Conservation (phyloP, 768 basidiomycete species). For the Royoungia palumana region DNA sequence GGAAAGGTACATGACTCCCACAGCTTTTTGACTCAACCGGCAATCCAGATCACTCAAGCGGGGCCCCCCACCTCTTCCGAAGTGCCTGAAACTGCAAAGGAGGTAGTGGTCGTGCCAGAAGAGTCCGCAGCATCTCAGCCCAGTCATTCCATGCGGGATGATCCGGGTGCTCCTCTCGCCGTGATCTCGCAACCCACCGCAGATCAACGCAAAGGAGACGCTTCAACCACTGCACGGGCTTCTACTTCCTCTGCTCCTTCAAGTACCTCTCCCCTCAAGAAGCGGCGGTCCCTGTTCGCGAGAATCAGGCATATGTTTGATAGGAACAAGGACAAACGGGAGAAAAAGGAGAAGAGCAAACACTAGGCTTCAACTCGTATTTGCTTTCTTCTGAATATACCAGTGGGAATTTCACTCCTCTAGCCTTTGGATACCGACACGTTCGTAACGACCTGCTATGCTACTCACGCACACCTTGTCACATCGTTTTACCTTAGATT, state of each 20-base stretch:
- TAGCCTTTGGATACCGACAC: constrained; percentile 5
- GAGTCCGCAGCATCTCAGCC: constrained; percentile 1
- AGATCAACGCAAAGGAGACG: background rate
- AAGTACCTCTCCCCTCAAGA: constrained; percentile 42
- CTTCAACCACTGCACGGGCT: background rate
- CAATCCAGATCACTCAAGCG: constrained; percentile 4
- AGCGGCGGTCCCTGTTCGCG: constrained; percentile 50
- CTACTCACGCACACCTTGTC: constrained; percentile 7
- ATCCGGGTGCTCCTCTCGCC: background rate
- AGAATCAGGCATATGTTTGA: constrained; percentile 53
- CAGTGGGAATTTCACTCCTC: background rate
- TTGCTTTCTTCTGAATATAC: background rate
- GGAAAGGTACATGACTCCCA: constrained; percentile 6
- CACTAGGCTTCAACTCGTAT: constrained; percentile 3
- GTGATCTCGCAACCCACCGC: background rate
- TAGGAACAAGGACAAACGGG: constrained; percentile 42
- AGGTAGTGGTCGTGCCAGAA: background rate
- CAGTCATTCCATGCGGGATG: background rate
- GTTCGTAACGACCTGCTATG: constrained; percentile 17
- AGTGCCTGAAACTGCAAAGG: constrained; percentile 1
- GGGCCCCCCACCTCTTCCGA: background rate
- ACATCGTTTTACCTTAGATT: constrained; percentile 14
- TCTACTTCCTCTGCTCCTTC: constrained; percentile 29
- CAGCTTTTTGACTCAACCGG: constrained; percentile 21
- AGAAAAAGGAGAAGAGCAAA: constrained; percentile 33